phyloP scores from a whole-genome alignment of 768 basidiomycete genomes.

The Suillus americanus region DNA sequence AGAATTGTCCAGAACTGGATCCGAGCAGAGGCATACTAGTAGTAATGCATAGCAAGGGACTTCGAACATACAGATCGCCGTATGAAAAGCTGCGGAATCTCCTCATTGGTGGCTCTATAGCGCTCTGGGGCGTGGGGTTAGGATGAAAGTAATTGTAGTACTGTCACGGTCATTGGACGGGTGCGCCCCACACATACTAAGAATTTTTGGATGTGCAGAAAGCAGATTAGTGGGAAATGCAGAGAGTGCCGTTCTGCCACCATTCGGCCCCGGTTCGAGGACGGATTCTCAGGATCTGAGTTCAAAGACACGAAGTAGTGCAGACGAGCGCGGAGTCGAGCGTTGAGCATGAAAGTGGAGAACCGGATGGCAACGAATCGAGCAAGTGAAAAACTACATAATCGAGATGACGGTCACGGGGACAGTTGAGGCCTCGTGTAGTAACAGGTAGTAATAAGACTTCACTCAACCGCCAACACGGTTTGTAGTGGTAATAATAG shows the following conservation, averaged over 20 bases:
- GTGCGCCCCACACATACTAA: background rate
- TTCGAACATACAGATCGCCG: slow-evolving; percentile 4
- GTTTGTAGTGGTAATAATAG: background rate
- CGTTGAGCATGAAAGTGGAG: background rate
- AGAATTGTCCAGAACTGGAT: background rate
- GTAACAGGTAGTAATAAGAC: background rate
- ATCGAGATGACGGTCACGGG: background rate
- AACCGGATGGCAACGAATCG: background rate
- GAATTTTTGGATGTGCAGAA: background rate
- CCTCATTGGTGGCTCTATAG: background rate
- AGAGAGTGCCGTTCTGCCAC: background rate
- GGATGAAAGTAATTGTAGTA: background rate
- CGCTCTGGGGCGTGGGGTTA: background rate
- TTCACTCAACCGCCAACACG: background rate
- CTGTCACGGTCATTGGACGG: background rate
- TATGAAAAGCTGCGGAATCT: background rate
- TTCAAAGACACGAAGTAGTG: background rate
- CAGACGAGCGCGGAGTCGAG: background rate
- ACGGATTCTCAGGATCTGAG: background rate
- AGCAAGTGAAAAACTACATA: background rate
- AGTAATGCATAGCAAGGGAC: slow-evolving; percentile 4
- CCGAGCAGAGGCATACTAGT: background rate
- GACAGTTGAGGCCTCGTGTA: background rate
- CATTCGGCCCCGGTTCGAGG: background rate
- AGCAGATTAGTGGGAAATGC: background rate